Percentiles rank a stretch among this genome's conserved stretches.
Evolutionary conservation across 805 yeast genomes (phyloP).

Genomic region (Candida oleophila): DNA sequence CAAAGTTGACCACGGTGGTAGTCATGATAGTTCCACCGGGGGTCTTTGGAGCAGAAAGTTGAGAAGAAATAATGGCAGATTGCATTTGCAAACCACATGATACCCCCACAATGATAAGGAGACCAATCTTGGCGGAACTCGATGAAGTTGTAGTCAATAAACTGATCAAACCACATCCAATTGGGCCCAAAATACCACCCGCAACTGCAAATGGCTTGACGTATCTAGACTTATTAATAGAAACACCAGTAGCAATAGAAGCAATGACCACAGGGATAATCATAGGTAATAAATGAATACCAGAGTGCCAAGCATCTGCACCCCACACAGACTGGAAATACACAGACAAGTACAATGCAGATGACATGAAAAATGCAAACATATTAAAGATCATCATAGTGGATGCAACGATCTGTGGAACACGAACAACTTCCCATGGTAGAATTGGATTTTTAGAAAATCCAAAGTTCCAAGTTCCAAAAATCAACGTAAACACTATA

Average conservation of each 20-base stretch:
- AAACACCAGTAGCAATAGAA: conserved; percentile 37
- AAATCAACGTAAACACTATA: conserved; percentile 26
- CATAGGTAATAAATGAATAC: conserved; percentile 44
- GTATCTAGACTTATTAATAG: conserved; percentile 35
- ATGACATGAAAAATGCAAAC: conserved; percentile 38
- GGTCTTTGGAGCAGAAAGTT: conserved; percentile 49
- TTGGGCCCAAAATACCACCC: conserved; percentile 33
- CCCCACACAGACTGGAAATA: conserved; percentile 51
- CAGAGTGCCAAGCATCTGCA: conserved; percentile 43
- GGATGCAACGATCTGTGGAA: conserved; percentile 37
- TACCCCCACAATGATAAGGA: conserved; percentile 46
- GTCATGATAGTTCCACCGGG: conserved; percentile 51
- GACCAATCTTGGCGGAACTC: conserved; percentile 39
- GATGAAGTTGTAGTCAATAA: conserved; percentile 41
- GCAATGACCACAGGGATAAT: conserved; percentile 38
- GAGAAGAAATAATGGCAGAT: conserved; percentile 44
- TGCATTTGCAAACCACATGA: conserved; percentile 50
- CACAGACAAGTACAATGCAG: conserved; percentile 22
- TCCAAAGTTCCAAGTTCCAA: conserved; percentile 41
- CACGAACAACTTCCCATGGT: conserved; percentile 40
- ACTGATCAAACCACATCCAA: conserved; percentile 46
- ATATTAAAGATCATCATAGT: conserved; percentile 30
- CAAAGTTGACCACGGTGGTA: conserved; percentile 44
- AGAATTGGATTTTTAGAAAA: conserved; percentile 46
- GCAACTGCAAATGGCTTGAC: conserved; percentile 41